Conservation (phyloP, 257 asterid species). For the Solanum virginianum region DNA sequence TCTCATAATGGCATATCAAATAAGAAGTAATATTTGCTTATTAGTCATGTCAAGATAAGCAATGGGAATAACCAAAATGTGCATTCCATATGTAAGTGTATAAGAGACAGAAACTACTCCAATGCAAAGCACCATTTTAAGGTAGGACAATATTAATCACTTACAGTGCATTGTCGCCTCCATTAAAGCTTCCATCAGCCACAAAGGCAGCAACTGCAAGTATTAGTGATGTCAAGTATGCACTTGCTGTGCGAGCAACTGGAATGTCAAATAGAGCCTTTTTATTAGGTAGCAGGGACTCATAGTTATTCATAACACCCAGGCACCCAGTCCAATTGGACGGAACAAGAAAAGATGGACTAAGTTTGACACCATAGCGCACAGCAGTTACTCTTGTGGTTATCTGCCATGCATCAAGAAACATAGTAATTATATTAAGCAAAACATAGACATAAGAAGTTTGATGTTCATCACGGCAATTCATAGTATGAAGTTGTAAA, state of each 20-base stretch:
- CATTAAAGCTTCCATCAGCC: constrained; percentile 82
- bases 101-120: not conserved
- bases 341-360: constrained; percentile 95
- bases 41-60: not conserved
- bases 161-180: constrained; percentile 87
- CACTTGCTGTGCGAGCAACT: constrained; percentile 80
- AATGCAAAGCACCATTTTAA: not conserved
- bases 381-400: constrained; percentile 72
- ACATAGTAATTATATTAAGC: not conserved
- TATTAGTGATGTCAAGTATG: constrained; percentile 59
- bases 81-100: not conserved
- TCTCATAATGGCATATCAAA: not conserved
- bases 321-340: constrained; percentile 91
- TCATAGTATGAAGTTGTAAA: not conserved
- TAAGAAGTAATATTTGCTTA: not conserved
- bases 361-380: constrained; percentile 69
- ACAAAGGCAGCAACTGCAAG: constrained; percentile 64
- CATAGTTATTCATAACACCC: constrained; percentile 81
- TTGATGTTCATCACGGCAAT: not conserved
- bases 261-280: constrained; percentile 85
- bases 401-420: constrained; percentile 28
- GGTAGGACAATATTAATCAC: constrained; percentile 3
- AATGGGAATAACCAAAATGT: not conserved
- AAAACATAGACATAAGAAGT: not conserved
- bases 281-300: constrained; percentile 71